These are phyloP conservation scores for Mycena pura DNA, from an alignment of 768 basidiomycete genomes.

Conservation along the genomic window DNA sequence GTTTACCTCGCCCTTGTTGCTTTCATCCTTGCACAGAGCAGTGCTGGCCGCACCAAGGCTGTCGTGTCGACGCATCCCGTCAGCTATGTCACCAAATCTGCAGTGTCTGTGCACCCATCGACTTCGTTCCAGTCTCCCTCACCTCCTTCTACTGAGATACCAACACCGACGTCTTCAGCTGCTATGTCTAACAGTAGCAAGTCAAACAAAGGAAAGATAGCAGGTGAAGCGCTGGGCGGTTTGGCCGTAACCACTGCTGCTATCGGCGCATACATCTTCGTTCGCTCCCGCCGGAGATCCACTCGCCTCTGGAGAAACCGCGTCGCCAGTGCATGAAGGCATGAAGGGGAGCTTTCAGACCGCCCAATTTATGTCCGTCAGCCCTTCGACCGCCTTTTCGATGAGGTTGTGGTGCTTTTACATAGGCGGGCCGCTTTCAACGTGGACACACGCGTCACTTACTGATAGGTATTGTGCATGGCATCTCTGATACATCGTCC, in stretches of 20 bases:
- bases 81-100: too few relatives aligned
- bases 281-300: slow-evolving; percentile 11
- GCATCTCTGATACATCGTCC: background rate
- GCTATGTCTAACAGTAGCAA: background rate
- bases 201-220: slow-evolving; percentile 13
- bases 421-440: too few relatives aligned
- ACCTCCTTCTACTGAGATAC: too few relatives aligned
- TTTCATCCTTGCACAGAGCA: slow-evolving; percentile 2
- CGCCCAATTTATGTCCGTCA: slow-evolving; percentile 31
- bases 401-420: slow-evolving; percentile 26
- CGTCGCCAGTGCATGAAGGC: slow-evolving; percentile 10
- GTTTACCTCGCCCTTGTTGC: slow-evolving; percentile 1
- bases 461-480: too few relatives aligned
- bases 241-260: slow-evolving; percentile 10
- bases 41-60: background rate
- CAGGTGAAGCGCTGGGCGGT: slow-evolving; percentile 15
- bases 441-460: too few relatives aligned
- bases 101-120: too few relatives aligned
- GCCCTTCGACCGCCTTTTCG: slow-evolving; percentile 20
- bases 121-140: background rate
- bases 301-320: slow-evolving; percentile 24
- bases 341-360: slow-evolving; percentile 32
- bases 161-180: too few relatives aligned
- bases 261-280: slow-evolving; percentile 4
- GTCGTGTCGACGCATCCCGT: background rate